Percentiles rank a stretch among this genome's conserved stretches.
Evolutionary conservation across 352 stramenopile species (phyloP).

Genomic region (Achlya hypogyna): DNA sequence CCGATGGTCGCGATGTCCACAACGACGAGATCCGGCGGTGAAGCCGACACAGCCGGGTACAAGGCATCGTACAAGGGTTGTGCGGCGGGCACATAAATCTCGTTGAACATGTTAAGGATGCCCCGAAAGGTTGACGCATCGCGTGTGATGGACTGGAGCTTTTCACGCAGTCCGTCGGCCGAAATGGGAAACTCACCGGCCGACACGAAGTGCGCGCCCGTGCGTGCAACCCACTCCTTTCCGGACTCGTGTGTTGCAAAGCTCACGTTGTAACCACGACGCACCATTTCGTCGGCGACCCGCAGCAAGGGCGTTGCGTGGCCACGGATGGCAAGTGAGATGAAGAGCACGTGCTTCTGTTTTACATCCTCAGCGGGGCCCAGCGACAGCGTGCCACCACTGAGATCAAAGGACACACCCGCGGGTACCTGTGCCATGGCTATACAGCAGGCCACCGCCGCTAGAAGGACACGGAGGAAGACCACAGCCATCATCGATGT

Average conservation of each 20-base stretch:
- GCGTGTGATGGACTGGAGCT: conserved; percentile 68
- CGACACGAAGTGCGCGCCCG: conserved; percentile 56
- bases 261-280: conserved; percentile 57
- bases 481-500: neutral
- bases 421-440: neutral
- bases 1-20: conserved; percentile 77
- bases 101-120: conserved; percentile 84
- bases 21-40: conserved; percentile 57
- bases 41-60: conserved; percentile 33
- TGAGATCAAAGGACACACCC: conserved; percentile 10
- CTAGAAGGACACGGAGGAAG: neutral
- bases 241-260: conserved; percentile 81
- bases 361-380: conserved; percentile 19
- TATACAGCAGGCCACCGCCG: neutral
- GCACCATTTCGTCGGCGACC: conserved; percentile 62
- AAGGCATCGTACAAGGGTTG: conserved; percentile 73
- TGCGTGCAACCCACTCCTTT: conserved; percentile 51
- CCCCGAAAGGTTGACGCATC: conserved; percentile 77
- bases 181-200: conserved; percentile 66
- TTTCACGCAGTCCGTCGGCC: conserved; percentile 51
- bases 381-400: neutral
- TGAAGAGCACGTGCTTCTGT: conserved; percentile 57
- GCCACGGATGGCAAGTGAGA: conserved; percentile 74
- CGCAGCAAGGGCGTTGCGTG: conserved; percentile 71
- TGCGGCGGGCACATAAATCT: conserved; percentile 72